Percentiles rank a stretch among this genome's conserved stretches.
Conservation (phyloP, 768 basidiomycete species). For the Suillus subaureus region DNA sequence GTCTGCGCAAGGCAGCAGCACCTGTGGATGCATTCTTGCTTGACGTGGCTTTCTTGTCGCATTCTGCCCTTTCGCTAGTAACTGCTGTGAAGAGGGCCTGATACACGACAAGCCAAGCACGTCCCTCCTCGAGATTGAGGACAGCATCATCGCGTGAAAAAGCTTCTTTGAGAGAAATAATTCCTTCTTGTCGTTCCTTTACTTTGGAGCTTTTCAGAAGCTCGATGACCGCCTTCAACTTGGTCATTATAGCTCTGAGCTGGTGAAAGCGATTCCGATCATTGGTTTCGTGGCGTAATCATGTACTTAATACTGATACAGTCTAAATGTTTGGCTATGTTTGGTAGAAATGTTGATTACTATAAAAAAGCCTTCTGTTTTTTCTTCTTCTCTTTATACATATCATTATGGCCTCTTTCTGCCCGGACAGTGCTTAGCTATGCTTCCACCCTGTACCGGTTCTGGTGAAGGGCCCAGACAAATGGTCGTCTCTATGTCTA, state of each 20-base stretch:
- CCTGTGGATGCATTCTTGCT: conserved; percentile 42
- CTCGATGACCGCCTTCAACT: conserved; percentile 49
- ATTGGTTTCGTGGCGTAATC: conserved; percentile 17
- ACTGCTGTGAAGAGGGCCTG: conserved; percentile 74
- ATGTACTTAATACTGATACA: conserved; percentile 5
- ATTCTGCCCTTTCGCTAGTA: conserved; percentile 57
- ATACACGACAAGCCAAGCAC: conserved; percentile 67
- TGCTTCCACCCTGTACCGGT: conserved; percentile 71
- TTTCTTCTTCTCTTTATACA: background rate
- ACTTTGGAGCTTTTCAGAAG: conserved; percentile 63
- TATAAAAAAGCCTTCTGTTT: conserved; percentile 24
- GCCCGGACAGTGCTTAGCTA: conserved; percentile 65
- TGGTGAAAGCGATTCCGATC: conserved; percentile 5
- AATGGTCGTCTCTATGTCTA: conserved; percentile 50
- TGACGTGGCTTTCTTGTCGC: conserved; percentile 43
- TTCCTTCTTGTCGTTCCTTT: conserved; percentile 69
- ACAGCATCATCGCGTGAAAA: conserved; percentile 55
- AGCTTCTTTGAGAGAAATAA: conserved; percentile 48
- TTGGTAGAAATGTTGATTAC: conserved; percentile 27
- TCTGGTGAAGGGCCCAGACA: conserved; percentile 77
- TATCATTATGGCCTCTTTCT: conserved; percentile 60
- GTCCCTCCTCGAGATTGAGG: conserved; percentile 36
- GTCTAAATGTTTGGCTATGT: conserved; percentile 28
- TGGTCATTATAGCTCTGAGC: conserved; percentile 33
- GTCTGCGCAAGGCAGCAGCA: conserved; percentile 56